Evolutionary conservation across 805 yeast species (phyloP), one percentile per base, ranked within the genome.

Genomic region (Lachancea meyersii): DNA sequence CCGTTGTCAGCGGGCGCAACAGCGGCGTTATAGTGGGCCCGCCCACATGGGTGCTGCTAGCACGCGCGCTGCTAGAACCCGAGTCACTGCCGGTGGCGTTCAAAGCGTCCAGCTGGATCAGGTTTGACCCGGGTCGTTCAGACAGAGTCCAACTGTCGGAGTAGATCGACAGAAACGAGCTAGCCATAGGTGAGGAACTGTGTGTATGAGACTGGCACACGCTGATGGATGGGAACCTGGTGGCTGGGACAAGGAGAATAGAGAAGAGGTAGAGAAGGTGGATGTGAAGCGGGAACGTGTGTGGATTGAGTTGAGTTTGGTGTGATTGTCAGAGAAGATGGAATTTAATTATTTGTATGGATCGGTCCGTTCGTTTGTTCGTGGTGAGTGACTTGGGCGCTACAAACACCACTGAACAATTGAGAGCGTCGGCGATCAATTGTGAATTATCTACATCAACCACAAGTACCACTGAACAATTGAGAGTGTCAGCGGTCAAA

Each of bases 111-210:
- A 32, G 17, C 26, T 32, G 23, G 22, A 39, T 31, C 32, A 39
- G 14, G 34, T 39, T 31, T 16, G 35, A 21, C 10, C 23, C 36
- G 14, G 34, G 34, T 9, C 40, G 44, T 13, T 41, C 44, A 6
- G 44, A 41, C 18, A 35, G 39, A n/a, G 44, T 35, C 44, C 44
- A 41, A 24, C 35, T 41, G 20, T 41, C 44, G 11, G 44, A 41
- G 27, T 41, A 41, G 30, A 41, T 21, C 17, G 44, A 41, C 17
- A 41, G 26, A 11, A 35, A 41, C 7, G 44, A 41, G 31, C 31
- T 35, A 8, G 44, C 22, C 44, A 41, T 41, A 9, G 10, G 10
- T 16, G 14, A 23, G 26, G 10, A 23, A 10, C 10, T 23, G 26
- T 23, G 26, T 23, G 26, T 23, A 23, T 23, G 26, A n/a, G n/a